Conservation (phyloP, 495 filamentous ascomycete genomes). For the Letharia lupina region DNA sequence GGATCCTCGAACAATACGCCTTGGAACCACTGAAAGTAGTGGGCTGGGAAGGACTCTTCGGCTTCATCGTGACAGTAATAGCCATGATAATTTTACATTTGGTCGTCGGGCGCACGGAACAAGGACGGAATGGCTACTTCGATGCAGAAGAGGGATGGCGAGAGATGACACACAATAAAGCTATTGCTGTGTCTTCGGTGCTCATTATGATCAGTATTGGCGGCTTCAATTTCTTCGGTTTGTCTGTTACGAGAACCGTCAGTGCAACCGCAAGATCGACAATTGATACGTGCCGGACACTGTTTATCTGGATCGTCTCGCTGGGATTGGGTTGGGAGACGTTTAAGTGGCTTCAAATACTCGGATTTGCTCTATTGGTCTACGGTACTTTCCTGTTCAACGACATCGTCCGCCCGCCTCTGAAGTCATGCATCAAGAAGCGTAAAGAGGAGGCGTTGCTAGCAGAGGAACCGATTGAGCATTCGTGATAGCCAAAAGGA, state of each 20-base stretch:
- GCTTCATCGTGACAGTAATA: slow-evolving; percentile 72
- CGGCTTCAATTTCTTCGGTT: slow-evolving; percentile 97
- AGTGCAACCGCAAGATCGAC: slow-evolving; percentile 87
- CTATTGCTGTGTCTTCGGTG: slow-evolving; percentile 64
- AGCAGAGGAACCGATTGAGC: slow-evolving; percentile 79
- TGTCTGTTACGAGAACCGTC: slow-evolving; percentile 80
- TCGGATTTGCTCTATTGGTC: slow-evolving; percentile 79
- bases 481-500: slow-evolving; percentile 27
- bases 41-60: slow-evolving; percentile 93
- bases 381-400: slow-evolving; percentile 98
- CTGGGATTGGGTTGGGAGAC: slow-evolving; percentile 91
- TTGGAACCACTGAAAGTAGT: slow-evolving; percentile 87
- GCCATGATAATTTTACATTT: slow-evolving; percentile 75
- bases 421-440: slow-evolving; percentile 49
- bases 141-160: slow-evolving; percentile 77
- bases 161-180: slow-evolving; percentile 60
- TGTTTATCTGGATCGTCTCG: slow-evolving; percentile 97
- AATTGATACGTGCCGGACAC: slow-evolving; percentile 92
- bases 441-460: slow-evolving; percentile 53
- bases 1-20: slow-evolving; percentile 79
- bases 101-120: slow-evolving; percentile 61
- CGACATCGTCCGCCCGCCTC: slow-evolving; percentile 74
- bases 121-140: slow-evolving; percentile 75
- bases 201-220: slow-evolving; percentile 96
- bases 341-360: slow-evolving; percentile 96